Base-by-base conservation (phyloP, 257 asterid genomes). In the Fraxinus cuspidata region DNA sequence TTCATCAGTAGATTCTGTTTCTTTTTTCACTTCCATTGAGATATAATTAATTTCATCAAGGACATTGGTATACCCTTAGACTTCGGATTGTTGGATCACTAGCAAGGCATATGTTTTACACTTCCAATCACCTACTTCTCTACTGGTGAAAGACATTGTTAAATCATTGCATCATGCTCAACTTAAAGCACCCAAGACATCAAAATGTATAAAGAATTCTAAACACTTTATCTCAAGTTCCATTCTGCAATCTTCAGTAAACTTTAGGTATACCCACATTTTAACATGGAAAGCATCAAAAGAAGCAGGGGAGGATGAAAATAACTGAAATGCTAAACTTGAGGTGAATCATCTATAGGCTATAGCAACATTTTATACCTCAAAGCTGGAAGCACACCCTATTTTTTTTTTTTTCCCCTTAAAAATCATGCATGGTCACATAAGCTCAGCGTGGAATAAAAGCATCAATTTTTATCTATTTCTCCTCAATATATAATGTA, bases 321-420 rank as follows among this genome's bases (percentile, higher is more conserved):
- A 3, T 4, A 51, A 51, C 4, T 15, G n/a, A 79, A 16, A 35
- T 29, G 73, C 13, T 16, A 68, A 70, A 16, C 69, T 5, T 13
- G 38, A 71, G 56, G 70, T 44, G 16, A n/a, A 68, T 60, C 56
- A 51, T 28, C 51, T 21, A 60, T 19, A 73, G 29, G 21, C 51
- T 21, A 60, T 19, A 73, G 29, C 64, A 35, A 49, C 11, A 19
- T 23, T 28, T 10, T 66, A 75, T 64, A 72, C 71, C 75, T 35
- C 74, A 38, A 74, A 32, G 12, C 72, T 51, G 60, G 58, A 35
- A 66, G 27, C 56, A 3, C 63, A 37, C 64, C 73, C 29, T 29
- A 66, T 37, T 56, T 9, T 44, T 19, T 15, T 40, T 66, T 66
- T 16, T n/a, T n/a, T n/a, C n/a, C n/a, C n/a, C 63, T 35, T 69